phyloP scores from a whole-genome alignment of 2,329 filamentous ascomycete genomes.

The Cadophora gregata region DNA sequence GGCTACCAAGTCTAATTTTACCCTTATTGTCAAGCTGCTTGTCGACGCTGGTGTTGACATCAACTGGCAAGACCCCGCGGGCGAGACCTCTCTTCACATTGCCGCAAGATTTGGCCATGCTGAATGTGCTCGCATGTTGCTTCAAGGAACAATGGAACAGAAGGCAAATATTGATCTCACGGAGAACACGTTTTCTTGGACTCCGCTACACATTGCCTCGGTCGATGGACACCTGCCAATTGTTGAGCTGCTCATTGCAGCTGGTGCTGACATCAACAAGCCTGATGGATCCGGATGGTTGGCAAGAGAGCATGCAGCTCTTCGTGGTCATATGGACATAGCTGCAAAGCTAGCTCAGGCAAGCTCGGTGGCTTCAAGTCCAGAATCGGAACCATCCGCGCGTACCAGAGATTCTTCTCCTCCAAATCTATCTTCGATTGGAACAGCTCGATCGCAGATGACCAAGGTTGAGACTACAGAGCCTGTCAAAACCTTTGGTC shows the following conservation, averaged over 20 bases:
- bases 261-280: slow-evolving; percentile 76
- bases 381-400: slow-evolving; percentile 42
- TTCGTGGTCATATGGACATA: slow-evolving; percentile 87
- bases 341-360: slow-evolving; percentile 67
- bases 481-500: slow-evolving; percentile 92
- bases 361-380: slow-evolving; percentile 36
- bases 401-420: slow-evolving; percentile 48
- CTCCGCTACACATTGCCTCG: slow-evolving; percentile 89
- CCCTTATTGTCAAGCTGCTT: slow-evolving; percentile 82
- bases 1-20: slow-evolving; percentile 87
- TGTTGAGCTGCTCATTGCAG: slow-evolving; percentile 77
- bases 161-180: slow-evolving; percentile 77
- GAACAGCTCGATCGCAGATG: slow-evolving; percentile 57
- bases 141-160: slow-evolving; percentile 72
- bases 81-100: slow-evolving; percentile 90
- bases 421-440: slow-evolving; percentile 64
- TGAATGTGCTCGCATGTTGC: slow-evolving; percentile 77
- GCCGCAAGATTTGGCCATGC: slow-evolving; percentile 87
- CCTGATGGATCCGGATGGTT: slow-evolving; percentile 92
- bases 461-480: slow-evolving; percentile 64
- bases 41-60: slow-evolving; percentile 91
- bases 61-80: slow-evolving; percentile 89
- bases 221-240: slow-evolving; percentile 84
- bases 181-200: slow-evolving; percentile 91
- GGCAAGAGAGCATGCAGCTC: slow-evolving; percentile 87